These are phyloP conservation scores for Ophiostoma tasmaniense DNA, from an alignment of 2,329 filamentous ascomycete species.

Conservation along the genomic window DNA sequence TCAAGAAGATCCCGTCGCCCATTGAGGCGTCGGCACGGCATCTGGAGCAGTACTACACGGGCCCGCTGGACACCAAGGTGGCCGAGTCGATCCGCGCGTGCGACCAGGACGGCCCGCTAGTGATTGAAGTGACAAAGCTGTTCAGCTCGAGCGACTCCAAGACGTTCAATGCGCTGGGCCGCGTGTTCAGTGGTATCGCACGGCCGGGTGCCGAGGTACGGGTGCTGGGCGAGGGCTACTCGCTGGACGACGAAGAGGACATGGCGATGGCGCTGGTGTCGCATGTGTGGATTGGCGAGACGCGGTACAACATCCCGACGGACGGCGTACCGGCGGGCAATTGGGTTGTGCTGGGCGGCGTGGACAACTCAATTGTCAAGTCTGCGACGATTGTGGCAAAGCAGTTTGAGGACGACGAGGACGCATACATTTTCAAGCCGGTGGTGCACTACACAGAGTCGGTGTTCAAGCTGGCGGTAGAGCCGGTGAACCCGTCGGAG, in stretches of 20 bases:
- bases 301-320: conserved; percentile 83
- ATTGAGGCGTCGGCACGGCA: conserved; percentile 66
- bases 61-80: conserved; percentile 72
- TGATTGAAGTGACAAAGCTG: conserved; percentile 89
- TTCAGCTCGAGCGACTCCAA: conserved; percentile 89
- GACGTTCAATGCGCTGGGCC: conserved; percentile 79
- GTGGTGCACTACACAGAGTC: conserved; percentile 94
- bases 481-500: conserved; percentile 96
- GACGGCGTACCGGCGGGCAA: conserved; percentile 91
- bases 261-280: conserved; percentile 81
- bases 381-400: conserved; percentile 82
- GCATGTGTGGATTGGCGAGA: conserved; percentile 84
- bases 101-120: conserved; percentile 79
- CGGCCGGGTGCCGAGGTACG: conserved; percentile 74
- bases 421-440: conserved; percentile 90
- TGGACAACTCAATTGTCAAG: conserved; percentile 98
- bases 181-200: conserved; percentile 87
- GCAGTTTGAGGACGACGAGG: conserved; percentile 75
- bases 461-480: conserved; percentile 93
- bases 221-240: conserved; percentile 91
- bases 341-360: conserved; percentile 80
- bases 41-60: conserved; percentile 84
- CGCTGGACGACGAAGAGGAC: conserved; percentile 93
- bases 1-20: conserved; percentile 82
- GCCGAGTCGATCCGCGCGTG: conserved; percentile 73